Evolutionary conservation across 352 stramenopile species (phyloP).

Genomic region (Phytophthora chlamydospora): DNA sequence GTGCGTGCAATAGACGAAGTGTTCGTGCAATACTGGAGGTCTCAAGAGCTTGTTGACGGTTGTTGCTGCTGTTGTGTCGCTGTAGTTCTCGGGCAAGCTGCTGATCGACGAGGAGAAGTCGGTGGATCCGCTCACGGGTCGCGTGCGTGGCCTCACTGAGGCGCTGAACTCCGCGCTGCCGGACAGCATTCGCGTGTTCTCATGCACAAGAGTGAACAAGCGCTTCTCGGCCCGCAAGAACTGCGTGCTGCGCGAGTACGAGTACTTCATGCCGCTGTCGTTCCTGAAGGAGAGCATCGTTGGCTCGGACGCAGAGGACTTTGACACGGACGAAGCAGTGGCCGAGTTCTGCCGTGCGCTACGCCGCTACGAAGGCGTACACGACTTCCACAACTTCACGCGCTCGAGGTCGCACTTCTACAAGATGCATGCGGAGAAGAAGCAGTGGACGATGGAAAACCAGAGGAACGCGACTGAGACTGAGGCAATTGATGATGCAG

Average conservation of each 20-base stretch:
- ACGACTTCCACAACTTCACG: slow-evolving; percentile 94
- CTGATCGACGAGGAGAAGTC: slow-evolving; percentile 79
- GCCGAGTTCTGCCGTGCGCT: slow-evolving; percentile 57
- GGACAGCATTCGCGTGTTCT: slow-evolving; percentile 86
- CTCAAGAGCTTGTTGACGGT: not conserved
- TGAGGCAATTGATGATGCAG: slow-evolving; percentile 19
- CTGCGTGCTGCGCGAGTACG: slow-evolving; percentile 89
- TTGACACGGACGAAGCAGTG: slow-evolving; percentile 50
- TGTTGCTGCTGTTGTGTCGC: slow-evolving; percentile 7
- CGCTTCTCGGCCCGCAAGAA: slow-evolving; percentile 89
- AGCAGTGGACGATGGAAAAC: slow-evolving; percentile 25
- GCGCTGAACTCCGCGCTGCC: slow-evolving; percentile 83
- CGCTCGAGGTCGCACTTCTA: slow-evolving; percentile 83
- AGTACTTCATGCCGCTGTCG: slow-evolving; percentile 90
- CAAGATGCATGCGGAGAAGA: slow-evolving; percentile 60
- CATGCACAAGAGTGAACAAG: slow-evolving; percentile 88
- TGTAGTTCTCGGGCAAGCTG: slow-evolving; percentile 88
- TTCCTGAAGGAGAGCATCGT: slow-evolving; percentile 65
- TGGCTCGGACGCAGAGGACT: slow-evolving; percentile 16
- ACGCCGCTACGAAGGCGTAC: slow-evolving; percentile 81
- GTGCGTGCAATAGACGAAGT: slow-evolving; percentile 40
- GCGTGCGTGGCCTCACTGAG: slow-evolving; percentile 63
- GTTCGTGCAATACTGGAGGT: not conserved
- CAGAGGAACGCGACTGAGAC: slow-evolving; percentile 12
- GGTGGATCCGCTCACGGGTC: slow-evolving; percentile 60